phyloP scores from a whole-genome alignment of 768 basidiomycete species.

The Pulveroboletus ravenelii region DNA sequence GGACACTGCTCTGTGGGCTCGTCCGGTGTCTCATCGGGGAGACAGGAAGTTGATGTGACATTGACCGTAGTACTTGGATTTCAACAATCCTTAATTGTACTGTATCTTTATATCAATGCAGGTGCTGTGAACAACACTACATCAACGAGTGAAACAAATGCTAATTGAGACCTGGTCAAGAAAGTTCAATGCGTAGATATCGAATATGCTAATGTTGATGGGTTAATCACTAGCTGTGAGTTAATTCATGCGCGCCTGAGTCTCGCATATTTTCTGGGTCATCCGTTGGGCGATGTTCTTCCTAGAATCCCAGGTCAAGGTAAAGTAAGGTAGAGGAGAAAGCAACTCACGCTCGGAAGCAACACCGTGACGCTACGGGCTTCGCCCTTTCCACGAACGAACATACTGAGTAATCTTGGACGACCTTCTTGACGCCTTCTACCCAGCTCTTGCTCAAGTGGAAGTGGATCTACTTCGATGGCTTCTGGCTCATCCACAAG shows the following conservation, averaged over 20 bases:
- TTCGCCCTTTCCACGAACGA: slow-evolving; percentile 23
- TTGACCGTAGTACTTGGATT: slow-evolving; percentile 57
- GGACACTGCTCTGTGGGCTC: slow-evolving; percentile 23
- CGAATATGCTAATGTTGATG: not conserved
- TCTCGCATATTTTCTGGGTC: not conserved
- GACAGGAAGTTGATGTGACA: slow-evolving; percentile 27
- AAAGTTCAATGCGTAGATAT: not conserved
- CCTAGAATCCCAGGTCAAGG: slow-evolving; percentile 1
- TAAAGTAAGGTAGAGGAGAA: not conserved
- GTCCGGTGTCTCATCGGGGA: slow-evolving; percentile 22
- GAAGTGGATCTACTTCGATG: slow-evolving; percentile 17
- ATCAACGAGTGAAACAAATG: not conserved
- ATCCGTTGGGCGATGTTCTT: slow-evolving; percentile 4
- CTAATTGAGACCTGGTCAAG: not conserved
- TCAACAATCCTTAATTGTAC: slow-evolving; percentile 66
- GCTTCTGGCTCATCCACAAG: slow-evolving; percentile 42
- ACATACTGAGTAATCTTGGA: slow-evolving; percentile 29
- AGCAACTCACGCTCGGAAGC: slow-evolving; percentile 11
- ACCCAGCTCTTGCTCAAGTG: slow-evolving; percentile 10
- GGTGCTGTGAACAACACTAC: not conserved
- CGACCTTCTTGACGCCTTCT: slow-evolving; percentile 23
- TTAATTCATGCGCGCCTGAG: slow-evolving; percentile 5
- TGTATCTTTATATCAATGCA: slow-evolving; percentile 17
- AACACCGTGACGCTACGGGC: not conserved
- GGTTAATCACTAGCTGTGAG: slow-evolving; percentile 5